phyloP scores from a whole-genome alignment of 2,329 filamentous ascomycete species.

The Fusarium sp. region DNA sequence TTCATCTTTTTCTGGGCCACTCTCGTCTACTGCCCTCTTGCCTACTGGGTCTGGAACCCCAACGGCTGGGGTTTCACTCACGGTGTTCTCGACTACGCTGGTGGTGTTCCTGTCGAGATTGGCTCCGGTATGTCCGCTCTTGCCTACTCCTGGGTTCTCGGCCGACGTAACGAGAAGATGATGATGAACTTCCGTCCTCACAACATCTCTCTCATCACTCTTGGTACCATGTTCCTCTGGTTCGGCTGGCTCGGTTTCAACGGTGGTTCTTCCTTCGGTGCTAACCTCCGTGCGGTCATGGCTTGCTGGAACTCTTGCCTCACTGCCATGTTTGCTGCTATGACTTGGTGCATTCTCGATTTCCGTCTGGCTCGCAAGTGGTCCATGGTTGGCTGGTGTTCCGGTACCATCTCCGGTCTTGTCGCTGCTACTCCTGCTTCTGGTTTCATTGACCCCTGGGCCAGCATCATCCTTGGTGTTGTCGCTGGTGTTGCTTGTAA shows the following conservation, averaged over 20 bases:
- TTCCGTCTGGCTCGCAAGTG: conserved; percentile 94
- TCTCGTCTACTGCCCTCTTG: conserved; percentile 95
- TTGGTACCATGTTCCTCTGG: conserved; percentile 96
- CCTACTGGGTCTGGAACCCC: conserved; percentile 96
- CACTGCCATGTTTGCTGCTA: conserved; percentile 90
- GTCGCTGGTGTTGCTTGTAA: conserved; percentile 76
- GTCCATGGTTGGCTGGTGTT: conserved; percentile 84
- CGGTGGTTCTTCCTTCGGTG: conserved; percentile 92
- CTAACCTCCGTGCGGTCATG: conserved; percentile 93
- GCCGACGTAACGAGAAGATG: conserved; percentile 97
- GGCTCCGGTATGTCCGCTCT: conserved; percentile 92
- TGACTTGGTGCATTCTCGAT: conserved; percentile 96
- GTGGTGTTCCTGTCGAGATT: conserved; percentile 97
- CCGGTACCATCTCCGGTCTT: conserved; percentile 77
- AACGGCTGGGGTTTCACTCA: conserved; percentile 94
- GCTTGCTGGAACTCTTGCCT: conserved; percentile 98
- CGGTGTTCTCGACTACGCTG: conserved; percentile 95
- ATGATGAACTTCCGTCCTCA: conserved; percentile 99
- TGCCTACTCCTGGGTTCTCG: conserved; percentile 95
- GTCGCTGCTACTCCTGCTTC: conserved; percentile 78
- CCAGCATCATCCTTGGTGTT: conserved; percentile 74
- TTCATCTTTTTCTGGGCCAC: conserved; percentile 98
- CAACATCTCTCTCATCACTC: conserved; percentile 96
- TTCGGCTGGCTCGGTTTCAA: conserved; percentile 99
- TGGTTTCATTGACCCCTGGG: conserved; percentile 77